These are phyloP conservation scores for Paradendryphiella salina DNA, from an alignment of 2,329 filamentous ascomycete species.

Conservation along the genomic window DNA sequence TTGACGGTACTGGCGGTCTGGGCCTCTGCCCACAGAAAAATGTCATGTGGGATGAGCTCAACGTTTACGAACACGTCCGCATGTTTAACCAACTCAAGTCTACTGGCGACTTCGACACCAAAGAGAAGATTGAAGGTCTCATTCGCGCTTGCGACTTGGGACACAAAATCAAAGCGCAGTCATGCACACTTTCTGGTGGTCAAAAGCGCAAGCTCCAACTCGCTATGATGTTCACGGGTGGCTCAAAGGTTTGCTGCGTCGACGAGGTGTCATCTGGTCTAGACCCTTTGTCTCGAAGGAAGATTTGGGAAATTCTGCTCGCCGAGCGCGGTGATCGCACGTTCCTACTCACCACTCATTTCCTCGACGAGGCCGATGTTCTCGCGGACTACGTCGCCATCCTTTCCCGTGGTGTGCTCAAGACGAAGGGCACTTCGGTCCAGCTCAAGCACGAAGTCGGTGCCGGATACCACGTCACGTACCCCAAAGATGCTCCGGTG, in stretches of 20 bases:
- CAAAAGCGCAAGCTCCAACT: conserved; percentile 92
- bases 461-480: conserved; percentile 75
- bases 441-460: conserved; percentile 81
- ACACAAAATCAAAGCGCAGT: conserved; percentile 70
- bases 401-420: conserved; percentile 79
- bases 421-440: conserved; percentile 81
- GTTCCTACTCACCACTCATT: conserved; percentile 88
- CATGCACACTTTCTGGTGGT: conserved; percentile 82
- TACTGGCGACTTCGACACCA: conserved; percentile 54
- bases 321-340: conserved; percentile 81
- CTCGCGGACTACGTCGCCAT: conserved; percentile 88
- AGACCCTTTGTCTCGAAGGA: conserved; percentile 81
- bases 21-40: conserved; percentile 93
- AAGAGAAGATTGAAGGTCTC: conserved; percentile 63
- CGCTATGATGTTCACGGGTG: conserved; percentile 93
- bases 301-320: conserved; percentile 92
- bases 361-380: conserved; percentile 89
- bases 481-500: conserved; percentile 48
- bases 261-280: conserved; percentile 90
- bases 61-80: conserved; percentile 78
- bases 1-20: conserved; percentile 76
- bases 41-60: conserved; percentile 87
- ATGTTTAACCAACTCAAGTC: conserved; percentile 86
- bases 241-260: conserved; percentile 83
- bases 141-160: conserved; percentile 73